Evolutionary conservation across 768 basidiomycete genomes (phyloP), one percentile per base, ranked within the genome.

Genomic region (Tylopilus sp.): DNA sequence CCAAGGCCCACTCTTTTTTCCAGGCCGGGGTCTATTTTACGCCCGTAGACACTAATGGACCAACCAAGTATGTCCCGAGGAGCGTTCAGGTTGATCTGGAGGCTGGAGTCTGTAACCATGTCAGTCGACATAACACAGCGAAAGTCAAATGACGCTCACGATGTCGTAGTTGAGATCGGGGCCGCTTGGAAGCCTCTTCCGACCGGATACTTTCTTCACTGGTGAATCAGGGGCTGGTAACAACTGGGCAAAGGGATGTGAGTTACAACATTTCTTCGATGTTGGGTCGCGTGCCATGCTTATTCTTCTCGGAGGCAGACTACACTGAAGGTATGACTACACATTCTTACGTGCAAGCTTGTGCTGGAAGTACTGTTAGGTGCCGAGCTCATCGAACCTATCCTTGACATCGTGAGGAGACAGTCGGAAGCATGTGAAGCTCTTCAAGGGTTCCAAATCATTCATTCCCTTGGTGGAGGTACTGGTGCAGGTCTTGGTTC

Each of bases 181-280:
- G 12, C 71, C 79, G 3, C 71, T 89, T 34, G 93, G 93, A 3
- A 61, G 66, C 9, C 76, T 98, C 7, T 97, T 94, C 74, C 81
- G 86, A 45, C 95, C 95, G 3, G 92, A 94, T 65, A 96, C 91
- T 2, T 96, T 80, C 66, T 67, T 94, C 43, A 80, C 81, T 33
- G 78, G 83, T 7, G 70, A 78, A 40, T 73, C 74, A 52, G 79
- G 83, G 45, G 85, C 93, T 1, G 94, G 93, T 17, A 97, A 98
- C 63, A 96, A 95, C 58, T 97, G 92, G 89, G 93, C 92, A 16
- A 96, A 97, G 74, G 92, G 90, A 79, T 90, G 89, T 90, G 61
- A 72, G 86, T 72, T 48, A 47, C 10, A 13, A 10, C 75, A 37
- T 33, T 37, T n/a, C 43, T 24, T 24, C 52, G 30, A 19, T 52